phyloP scores from a whole-genome alignment of 2,329 filamentous ascomycete species.

The Fusarium coicis region DNA sequence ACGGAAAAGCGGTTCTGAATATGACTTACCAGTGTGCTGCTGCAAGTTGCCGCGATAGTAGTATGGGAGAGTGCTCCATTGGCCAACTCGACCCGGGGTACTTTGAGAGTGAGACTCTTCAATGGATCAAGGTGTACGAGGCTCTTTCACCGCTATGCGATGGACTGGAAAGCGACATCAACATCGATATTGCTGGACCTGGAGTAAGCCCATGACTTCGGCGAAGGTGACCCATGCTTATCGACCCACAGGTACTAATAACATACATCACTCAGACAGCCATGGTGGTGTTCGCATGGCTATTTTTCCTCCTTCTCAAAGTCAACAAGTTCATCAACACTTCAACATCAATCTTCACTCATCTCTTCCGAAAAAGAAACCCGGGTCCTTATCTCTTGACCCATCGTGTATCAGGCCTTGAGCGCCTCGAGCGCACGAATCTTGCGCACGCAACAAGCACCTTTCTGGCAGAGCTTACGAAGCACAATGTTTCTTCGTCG shows the following conservation, averaged over 20 bases:
- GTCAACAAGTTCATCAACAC: background rate
- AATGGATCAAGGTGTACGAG: background rate
- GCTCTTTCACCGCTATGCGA: background rate
- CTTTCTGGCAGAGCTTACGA: slow-evolving; percentile 23
- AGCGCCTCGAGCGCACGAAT: background rate
- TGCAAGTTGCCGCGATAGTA: slow-evolving; percentile 4
- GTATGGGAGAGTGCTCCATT: slow-evolving; percentile 7
- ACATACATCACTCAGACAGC: slow-evolving; percentile 17
- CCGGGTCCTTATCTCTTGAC: accelerated
- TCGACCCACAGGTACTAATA: background rate
- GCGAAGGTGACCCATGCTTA: background rate
- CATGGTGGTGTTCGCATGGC: slow-evolving; percentile 12
- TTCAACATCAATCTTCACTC: background rate
- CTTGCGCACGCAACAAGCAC: slow-evolving; percentile 10
- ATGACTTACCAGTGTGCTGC: slow-evolving; percentile 8
- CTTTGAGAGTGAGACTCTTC: background rate
- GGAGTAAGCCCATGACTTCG: background rate
- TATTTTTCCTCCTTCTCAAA: background rate
- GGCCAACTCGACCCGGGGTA: background rate
- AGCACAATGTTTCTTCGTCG: slow-evolving; percentile 22
- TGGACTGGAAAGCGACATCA: slow-evolving; percentile 4
- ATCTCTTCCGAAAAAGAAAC: background rate
- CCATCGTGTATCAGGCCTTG: background rate
- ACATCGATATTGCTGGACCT: slow-evolving; percentile 21
- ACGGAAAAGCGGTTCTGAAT: background rate